These are phyloP conservation scores for Leccinum arenicola DNA, from an alignment of 768 basidiomycete species.

Conservation along the genomic window DNA sequence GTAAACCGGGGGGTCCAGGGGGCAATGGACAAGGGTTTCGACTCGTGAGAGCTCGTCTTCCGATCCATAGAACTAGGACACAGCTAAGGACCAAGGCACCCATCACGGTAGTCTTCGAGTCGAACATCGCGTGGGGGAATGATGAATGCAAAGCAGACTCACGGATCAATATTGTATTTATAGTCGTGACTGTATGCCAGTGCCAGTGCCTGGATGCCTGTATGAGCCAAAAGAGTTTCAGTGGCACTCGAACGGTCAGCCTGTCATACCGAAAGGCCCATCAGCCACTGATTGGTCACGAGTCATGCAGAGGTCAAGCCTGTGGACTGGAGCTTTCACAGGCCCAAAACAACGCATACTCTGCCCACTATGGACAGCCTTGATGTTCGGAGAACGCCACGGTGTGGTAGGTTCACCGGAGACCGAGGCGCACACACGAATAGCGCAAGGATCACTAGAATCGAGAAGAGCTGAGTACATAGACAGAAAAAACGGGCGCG, in stretches of 20 bases:
- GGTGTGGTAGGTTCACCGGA: too few species aligned
- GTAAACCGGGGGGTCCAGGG: neutral
- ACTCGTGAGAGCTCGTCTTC: neutral
- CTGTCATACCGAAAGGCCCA: too few species aligned
- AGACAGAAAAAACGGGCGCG: too few species aligned
- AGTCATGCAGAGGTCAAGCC: too few species aligned
- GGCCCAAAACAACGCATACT: neutral
- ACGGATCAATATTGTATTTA: neutral
- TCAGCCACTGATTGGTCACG: too few species aligned
- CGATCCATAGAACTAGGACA: neutral
- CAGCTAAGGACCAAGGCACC: neutral
- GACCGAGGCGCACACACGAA: too few species aligned
- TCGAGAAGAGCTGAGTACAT: too few species aligned
- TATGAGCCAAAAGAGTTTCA: neutral
- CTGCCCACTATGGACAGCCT: neutral
- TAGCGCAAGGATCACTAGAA: too few species aligned
- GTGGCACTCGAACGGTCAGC: neutral
- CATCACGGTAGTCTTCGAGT: neutral
- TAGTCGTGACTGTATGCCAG: neutral
- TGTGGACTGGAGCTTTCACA: neutral
- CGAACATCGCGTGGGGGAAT: neutral
- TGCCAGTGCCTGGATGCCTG: neutral
- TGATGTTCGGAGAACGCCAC: neutral
- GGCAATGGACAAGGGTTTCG: neutral
- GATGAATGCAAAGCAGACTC: neutral